These are phyloP conservation scores for Saccharomyces hybrid DNA, from an alignment of 1,139 yeast genomes.

Conservation along the genomic window DNA sequence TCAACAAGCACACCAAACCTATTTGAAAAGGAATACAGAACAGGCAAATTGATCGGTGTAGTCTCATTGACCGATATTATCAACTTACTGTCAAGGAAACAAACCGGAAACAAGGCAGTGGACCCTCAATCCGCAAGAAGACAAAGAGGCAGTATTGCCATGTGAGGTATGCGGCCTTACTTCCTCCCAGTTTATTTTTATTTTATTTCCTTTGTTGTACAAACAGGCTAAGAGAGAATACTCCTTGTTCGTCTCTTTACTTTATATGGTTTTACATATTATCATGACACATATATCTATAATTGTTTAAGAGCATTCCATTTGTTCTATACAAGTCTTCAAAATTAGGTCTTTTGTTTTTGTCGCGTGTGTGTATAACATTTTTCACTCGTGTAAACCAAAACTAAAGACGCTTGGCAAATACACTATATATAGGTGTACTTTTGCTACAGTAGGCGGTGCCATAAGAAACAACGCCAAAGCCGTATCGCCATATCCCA, in stretches of 20 bases:
- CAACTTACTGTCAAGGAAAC: slow-evolving; percentile 66
- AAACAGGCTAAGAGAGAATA: neutral
- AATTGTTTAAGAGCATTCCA: neutral
- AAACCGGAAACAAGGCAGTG: slow-evolving; percentile 52
- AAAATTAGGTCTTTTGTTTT: neutral
- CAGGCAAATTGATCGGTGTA: slow-evolving; percentile 82
- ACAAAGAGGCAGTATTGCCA: slow-evolving; percentile 57
- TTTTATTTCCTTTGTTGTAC: too few species aligned
- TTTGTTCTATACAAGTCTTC: neutral
- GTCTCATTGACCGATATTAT: slow-evolving; percentile 84
- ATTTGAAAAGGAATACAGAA: slow-evolving; percentile 41
- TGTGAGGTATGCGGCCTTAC: neutral
- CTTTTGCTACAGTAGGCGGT: too few species aligned
- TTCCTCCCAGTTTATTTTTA: too few species aligned
- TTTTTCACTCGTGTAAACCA: too few species aligned
- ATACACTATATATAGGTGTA: too few species aligned
- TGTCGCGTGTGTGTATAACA: neutral
- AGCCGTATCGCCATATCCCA: too few species aligned
- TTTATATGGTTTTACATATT: neutral
- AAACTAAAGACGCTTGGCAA: too few species aligned
- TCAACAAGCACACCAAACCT: slow-evolving; percentile 20
- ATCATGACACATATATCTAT: neutral
- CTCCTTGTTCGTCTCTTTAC: too few species aligned
- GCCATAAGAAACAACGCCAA: too few species aligned
- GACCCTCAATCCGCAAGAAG: slow-evolving; percentile 84